Evolutionary conservation across 495 filamentous ascomycete genomes (phyloP).

Genomic region (Penicillium angulare): DNA sequence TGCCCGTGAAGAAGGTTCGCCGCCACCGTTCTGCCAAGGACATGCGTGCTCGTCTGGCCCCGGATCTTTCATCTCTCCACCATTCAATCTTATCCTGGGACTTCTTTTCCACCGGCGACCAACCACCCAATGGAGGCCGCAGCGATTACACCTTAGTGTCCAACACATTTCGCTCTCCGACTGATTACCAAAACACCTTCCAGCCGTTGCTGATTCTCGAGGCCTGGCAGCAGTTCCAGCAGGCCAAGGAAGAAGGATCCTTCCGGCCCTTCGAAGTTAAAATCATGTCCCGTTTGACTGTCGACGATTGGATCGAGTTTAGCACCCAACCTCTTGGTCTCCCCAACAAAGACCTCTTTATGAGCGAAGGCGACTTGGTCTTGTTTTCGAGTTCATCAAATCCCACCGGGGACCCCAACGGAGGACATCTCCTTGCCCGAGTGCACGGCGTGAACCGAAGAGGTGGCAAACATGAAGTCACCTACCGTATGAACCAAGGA

Average conservation of each 20-base stretch:
- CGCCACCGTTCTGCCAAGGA: constrained; percentile 78
- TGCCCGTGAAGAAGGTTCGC: constrained; percentile 78
- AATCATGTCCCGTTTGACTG: constrained; percentile 77
- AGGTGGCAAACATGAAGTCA: constrained; percentile 72
- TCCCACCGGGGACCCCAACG: constrained; percentile 58
- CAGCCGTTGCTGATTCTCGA: constrained; percentile 88
- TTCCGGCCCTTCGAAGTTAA: constrained; percentile 81
- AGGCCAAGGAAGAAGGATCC: constrained; percentile 79
- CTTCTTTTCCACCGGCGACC: constrained; percentile 81
- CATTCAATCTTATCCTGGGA: constrained; percentile 88
- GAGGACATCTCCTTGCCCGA: constrained; percentile 81
- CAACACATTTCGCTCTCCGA: constrained; percentile 69
- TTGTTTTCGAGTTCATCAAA: constrained; percentile 71
- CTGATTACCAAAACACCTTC: constrained; percentile 84
- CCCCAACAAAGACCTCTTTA: constrained; percentile 65
- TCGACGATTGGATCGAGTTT: constrained; percentile 91
- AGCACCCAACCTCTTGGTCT: constrained; percentile 70
- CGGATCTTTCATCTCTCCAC: constrained; percentile 83
- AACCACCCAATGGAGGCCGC: constrained; percentile 68
- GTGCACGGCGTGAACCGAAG: constrained; percentile 77
- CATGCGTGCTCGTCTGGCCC: constrained; percentile 87
- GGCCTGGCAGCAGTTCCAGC: constrained; percentile 92
- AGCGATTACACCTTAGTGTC: constrained; percentile 72
- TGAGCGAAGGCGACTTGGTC: constrained; percentile 86
- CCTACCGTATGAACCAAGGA: constrained; percentile 74